Evolutionary conservation across 1,284 basidiomycete genomes (phyloP), one percentile per base, ranked within the genome.

Genomic region (Apiotrichum montevideense): DNA sequence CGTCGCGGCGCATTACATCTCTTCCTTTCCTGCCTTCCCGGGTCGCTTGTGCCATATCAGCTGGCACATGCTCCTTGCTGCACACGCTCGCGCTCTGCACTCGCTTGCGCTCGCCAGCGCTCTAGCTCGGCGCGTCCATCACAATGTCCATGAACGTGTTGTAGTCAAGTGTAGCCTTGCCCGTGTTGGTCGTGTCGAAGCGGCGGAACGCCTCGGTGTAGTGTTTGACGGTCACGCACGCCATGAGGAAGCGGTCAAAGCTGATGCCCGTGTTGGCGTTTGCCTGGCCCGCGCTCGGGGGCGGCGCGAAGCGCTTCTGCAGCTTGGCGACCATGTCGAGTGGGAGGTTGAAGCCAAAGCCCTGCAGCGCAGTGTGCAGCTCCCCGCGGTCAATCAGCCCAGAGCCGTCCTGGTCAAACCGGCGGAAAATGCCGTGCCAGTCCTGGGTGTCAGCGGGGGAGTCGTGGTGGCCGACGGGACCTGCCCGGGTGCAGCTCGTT

Each of bases 151-250:
- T 73, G 59, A 70, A 77, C 21, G 66, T 52, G 52, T 72, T 73
- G 61, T 77, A 77, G 58, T 75, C 74, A 45, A 76, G 52, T 15
- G 69, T 74, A 51, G 75, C 62, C 6, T 63, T 56, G 4, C 74
- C 74, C 48, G 68, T 62, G 40, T 62, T 58, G 50, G 66, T 63
- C n/a, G 64, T 58, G 59, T 77, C 75, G 35, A 69, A 68, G 65
- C 65, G 62, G 53, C 74, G 69, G 59, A 77, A 77, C 40, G 66
- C 68, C 63, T 77, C 75, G 2, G 74, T 76, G 54, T 71, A 77
- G 62, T 77, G 75, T 61, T 77, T 77, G 52, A 77, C 75, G n/a
- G 75, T 75, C 11, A 77, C 75, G 54, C 75, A 77, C 49, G 75
- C 75, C 75, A 77, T 76, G 62, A 77, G 67, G 66, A 77, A 77